These are phyloP conservation scores for Entomortierella chlamydospora DNA, from an alignment of 192 early-diverging fungal species.

Conservation along the genomic window DNA sequence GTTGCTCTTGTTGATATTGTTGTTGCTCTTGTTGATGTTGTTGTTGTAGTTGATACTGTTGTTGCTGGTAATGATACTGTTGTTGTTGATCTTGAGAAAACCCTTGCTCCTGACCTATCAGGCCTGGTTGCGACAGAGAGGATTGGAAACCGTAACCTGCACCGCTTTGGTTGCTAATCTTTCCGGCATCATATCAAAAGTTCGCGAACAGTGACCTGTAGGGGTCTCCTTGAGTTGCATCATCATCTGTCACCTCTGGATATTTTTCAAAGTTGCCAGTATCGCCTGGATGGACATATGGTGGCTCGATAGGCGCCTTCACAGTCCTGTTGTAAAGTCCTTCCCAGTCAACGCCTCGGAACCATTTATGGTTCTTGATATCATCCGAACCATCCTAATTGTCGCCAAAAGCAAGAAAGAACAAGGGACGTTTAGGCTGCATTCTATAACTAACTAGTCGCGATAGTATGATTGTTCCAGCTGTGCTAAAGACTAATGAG, in stretches of 20 bases:
- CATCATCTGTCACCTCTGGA: constrained; percentile 82
- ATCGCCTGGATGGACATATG: constrained; percentile 89
- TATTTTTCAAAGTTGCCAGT: constrained; percentile 99
- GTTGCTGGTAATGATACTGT: constrained; percentile 22
- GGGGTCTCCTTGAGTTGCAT: constrained; percentile 72
- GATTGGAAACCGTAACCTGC: constrained; percentile 23
- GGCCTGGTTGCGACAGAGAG: constrained; percentile 9
- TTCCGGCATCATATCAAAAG: constrained; percentile 70
- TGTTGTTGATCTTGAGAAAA: constrained; percentile 7
- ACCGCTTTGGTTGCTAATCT: constrained; percentile 53
- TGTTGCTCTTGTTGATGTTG: constrained; percentile 3
- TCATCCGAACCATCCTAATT: constrained; percentile 86
- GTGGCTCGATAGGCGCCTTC: constrained; percentile 92
- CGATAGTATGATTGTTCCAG: too few species aligned
- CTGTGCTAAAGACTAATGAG: background rate
- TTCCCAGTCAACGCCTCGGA: constrained; percentile 92
- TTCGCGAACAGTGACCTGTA: constrained; percentile 82
- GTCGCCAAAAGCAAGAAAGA: too few species aligned
- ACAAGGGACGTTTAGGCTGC: too few species aligned
- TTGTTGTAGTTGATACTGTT: constrained; percentile 11
- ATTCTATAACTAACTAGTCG: too few species aligned
- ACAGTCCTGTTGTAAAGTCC: constrained; percentile 81
- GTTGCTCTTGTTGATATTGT: background rate
- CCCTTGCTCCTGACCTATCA: constrained; percentile 15
- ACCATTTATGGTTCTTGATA: constrained; percentile 96